Conservation (phyloP, 1,139 yeast genomes). For the Yamadazyma epiphylla region DNA sequence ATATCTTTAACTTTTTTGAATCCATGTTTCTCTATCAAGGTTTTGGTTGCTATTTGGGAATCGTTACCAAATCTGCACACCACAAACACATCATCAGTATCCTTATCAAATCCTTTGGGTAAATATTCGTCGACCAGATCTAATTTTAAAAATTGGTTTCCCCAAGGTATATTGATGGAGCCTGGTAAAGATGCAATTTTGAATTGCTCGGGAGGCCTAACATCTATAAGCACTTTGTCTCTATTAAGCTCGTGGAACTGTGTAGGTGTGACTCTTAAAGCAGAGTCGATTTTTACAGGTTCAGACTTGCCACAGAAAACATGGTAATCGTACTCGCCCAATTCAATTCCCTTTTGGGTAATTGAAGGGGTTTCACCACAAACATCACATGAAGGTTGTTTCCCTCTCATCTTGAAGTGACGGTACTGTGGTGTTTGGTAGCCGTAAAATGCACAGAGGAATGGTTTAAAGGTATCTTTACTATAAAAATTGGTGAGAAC, state of each 20-base stretch:
- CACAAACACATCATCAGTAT: conserved; percentile 31
- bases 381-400: conserved; percentile 55
- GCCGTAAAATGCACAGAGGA: conserved; percentile 67
- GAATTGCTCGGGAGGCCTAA: conserved; percentile 76
- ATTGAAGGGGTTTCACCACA: conserved; percentile 59
- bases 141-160: conserved; percentile 35
- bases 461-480: conserved; percentile 56
- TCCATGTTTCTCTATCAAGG: conserved; percentile 49
- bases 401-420: conserved; percentile 74
- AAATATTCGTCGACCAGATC: conserved; percentile 19
- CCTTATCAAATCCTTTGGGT: conserved; percentile 21
- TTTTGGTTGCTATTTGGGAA: conserved; percentile 71
- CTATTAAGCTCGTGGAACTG: conserved; percentile 26
- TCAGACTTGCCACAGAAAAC: conserved; percentile 66
- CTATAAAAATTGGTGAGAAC: conserved; percentile 58
- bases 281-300: conserved; percentile 38
- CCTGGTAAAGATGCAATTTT: conserved; percentile 58
- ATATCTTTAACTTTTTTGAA: conserved; percentile 58
- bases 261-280: conserved; percentile 46
- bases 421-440: conserved; percentile 69
- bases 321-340: conserved; percentile 54
- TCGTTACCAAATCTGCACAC: conserved; percentile 91
- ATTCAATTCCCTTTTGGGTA: conserved; percentile 40
- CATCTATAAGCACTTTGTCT: conserved; percentile 54
- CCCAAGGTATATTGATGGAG: conserved; percentile 64